Evolutionary conservation across 2,329 filamentous ascomycete genomes (phyloP), one percentile per base, ranked within the genome.

Genomic region (Uncinocarpus reesii): DNA sequence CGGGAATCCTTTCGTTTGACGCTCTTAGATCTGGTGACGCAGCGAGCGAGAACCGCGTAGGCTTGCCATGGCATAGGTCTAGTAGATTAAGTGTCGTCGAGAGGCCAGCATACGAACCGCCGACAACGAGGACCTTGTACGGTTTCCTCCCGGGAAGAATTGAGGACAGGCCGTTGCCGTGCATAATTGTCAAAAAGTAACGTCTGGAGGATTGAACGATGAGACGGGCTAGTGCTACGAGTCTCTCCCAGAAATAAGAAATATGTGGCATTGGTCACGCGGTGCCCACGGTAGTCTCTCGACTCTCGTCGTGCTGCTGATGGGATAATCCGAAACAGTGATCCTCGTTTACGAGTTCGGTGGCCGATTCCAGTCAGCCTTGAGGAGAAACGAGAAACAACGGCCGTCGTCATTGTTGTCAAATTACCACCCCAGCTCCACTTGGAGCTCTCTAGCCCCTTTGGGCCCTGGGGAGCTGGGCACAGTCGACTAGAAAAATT

Each of bases 51-150:
- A 67, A 65, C 13, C 78, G 72, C 6, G 74, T 68, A 15, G 35
- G 65, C 61, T 43, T 70, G 67, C 80, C 80, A 49, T 77, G 69
- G 52, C 77, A 77, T 34, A 83, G 70, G 57, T 86, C 81, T 15
- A 83, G 66, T 3, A 88, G 71, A 60, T 85, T 84, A 54, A 84
- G 65, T 6, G 79, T 75, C 1, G 77, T 74, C 5, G 80, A 76
- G 5, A 87, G 72, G 21, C 84, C 84, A 21, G 73, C 76, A 57
- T 87, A 87, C 37, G 80, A 81, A 53, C 81, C 82, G 29, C 84
- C 84, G n/a, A 82, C 72, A 48, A 87, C 70, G 40, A 87, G 71
- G 26, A 87, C 70, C 56, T 67, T 74, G 61, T 75, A 58, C 1
- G 59, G 58, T 7, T 41, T 34, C 18, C 34, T 20, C 11, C 21